Conservation (phyloP, 176 grass and related monocot species). For the Ensete ventricosum region DNA sequence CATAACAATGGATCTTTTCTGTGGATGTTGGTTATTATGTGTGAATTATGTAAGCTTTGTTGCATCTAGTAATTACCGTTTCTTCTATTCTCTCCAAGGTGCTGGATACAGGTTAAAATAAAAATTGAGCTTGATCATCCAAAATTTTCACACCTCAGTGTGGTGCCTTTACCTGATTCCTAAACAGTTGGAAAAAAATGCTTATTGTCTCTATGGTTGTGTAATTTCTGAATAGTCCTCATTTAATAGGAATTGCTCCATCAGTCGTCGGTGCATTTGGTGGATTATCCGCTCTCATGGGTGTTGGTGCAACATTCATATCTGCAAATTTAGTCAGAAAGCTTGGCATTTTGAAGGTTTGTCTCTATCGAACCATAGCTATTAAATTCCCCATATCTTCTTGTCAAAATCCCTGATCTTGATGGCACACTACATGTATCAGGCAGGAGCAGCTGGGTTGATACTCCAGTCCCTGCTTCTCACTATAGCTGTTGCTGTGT, state of each 20-base stretch:
- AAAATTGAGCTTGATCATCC: not conserved
- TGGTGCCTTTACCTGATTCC: too few relatives aligned
- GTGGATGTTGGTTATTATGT: too few relatives aligned
- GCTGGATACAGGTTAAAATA: not conserved
- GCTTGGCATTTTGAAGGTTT: constrained; percentile 40
- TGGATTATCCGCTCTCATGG: constrained; percentile 38
- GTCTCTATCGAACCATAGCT: not conserved
- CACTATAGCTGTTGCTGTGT: constrained; percentile 25
- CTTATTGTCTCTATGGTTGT: not conserved
- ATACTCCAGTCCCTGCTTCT: constrained; percentile 39
- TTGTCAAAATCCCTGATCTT: not conserved
- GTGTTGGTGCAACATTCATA: constrained; percentile 41
- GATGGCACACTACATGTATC: not conserved
- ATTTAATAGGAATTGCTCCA: constrained; percentile 23
- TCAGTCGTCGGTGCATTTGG: constrained; percentile 34
- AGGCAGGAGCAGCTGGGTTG: constrained; percentile 48
- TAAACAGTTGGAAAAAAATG: not conserved
- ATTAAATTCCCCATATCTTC: not conserved
- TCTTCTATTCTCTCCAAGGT: not conserved
- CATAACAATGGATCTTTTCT: too few relatives aligned
- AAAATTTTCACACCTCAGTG: too few relatives aligned
- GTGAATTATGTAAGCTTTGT: too few relatives aligned
- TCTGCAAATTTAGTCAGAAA: constrained; percentile 32
- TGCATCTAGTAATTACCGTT: too few relatives aligned
- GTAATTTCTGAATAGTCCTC: not conserved